Conservation (phyloP, 371 early-diverging fungal species). For the Mortierella sp. region DNA sequence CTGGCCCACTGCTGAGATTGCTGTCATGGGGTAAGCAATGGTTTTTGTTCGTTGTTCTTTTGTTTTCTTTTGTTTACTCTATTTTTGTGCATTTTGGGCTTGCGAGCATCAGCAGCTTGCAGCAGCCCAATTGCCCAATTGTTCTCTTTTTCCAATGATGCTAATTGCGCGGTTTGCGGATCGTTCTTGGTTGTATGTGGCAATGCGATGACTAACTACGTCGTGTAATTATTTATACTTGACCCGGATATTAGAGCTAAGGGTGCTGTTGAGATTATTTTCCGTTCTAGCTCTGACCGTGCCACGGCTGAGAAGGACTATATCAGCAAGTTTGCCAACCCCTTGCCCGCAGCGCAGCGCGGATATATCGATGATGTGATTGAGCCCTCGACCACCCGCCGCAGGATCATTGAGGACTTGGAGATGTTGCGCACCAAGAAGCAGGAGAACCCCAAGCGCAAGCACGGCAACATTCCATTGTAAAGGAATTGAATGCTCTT, state of each 20-base stretch:
- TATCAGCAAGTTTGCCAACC: constrained; percentile 94
- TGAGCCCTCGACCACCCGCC: constrained; percentile 86
- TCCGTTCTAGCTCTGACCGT: constrained; percentile 81
- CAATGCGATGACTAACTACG: background rate
- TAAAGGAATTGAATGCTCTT: constrained; percentile 49
- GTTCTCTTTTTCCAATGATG: background rate
- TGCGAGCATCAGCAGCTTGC: background rate
- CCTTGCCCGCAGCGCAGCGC: constrained; percentile 95
- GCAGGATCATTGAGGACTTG: constrained; percentile 90
- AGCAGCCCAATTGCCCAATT: background rate
- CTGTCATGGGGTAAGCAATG: constrained; percentile 92
- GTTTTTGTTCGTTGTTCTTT: background rate
- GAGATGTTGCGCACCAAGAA: constrained; percentile 83
- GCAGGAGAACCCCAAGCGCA: constrained; percentile 87
- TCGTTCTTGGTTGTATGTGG: background rate
- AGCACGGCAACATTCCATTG: constrained; percentile 96
- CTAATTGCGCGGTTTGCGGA: background rate
- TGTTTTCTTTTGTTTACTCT: background rate
- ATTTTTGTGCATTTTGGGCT: background rate
- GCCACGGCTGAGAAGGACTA: constrained; percentile 88
- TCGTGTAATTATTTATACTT: background rate
- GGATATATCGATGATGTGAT: constrained; percentile 97
- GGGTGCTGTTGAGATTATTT: constrained; percentile 98
- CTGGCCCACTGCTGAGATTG: constrained; percentile 98
- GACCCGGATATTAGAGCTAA: constrained; percentile 53